phyloP scores from a whole-genome alignment of 139 green algal species.

The Chlorella sp. region DNA sequence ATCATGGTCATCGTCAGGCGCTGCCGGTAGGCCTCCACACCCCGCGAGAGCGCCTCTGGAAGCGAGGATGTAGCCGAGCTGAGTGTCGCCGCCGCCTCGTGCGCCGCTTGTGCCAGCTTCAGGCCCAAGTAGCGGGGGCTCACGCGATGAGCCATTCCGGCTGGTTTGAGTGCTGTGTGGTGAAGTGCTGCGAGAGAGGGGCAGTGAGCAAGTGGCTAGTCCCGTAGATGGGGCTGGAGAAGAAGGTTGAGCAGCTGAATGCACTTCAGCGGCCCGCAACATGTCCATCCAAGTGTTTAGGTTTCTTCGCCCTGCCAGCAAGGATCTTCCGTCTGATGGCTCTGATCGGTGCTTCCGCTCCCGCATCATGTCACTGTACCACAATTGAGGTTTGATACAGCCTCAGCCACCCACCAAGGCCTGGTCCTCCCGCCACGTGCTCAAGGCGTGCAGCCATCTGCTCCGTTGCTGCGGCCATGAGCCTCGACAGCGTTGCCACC shows the following conservation, averaged over 20 bases:
- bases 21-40: constrained; percentile 48
- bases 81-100: constrained; percentile 3
- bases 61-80: constrained; percentile 8
- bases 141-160: constrained; percentile 11
- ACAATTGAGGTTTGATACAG: too few species aligned
- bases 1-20: constrained; percentile 52
- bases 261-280: not conserved
- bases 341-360: too few species aligned
- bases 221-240: too few species aligned
- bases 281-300: not conserved
- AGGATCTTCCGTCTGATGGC: not conserved
- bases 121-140: not conserved
- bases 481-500: not conserved
- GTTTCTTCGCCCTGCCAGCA: not conserved
- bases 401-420: too few species aligned
- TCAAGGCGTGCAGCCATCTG: not conserved
- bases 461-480: not conserved
- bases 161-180: not conserved
- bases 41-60: constrained; percentile 19
- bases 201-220: not conserved
- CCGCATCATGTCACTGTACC: too few species aligned
- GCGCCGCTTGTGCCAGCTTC: constrained; percentile 3
- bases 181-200: not conserved
- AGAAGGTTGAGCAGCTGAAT: not conserved
- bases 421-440: too few species aligned